Percentiles rank a stretch among this genome's conserved stretches.
Evolutionary conservation across 2,329 filamentous ascomycete genomes (phyloP).

Genomic region (Raffaelea ambrosiae): DNA sequence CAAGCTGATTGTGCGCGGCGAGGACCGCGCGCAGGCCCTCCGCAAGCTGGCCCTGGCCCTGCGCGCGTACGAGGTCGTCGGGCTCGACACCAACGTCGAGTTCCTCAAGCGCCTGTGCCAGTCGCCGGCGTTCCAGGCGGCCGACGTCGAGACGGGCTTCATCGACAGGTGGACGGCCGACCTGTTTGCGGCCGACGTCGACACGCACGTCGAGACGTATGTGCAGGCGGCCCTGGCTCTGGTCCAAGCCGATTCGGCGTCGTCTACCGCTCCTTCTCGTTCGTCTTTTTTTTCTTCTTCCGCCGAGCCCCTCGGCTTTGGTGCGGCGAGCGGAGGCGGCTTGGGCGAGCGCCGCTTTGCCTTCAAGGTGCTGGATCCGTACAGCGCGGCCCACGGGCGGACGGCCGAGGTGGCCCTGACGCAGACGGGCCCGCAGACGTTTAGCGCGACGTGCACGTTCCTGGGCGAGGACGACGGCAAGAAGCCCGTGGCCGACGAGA

Average conservation of each 20-base stretch:
- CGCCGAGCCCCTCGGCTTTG: conserved; percentile 49
- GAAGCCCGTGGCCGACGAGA: conserved; percentile 25
- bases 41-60: conserved; percentile 74
- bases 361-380: conserved; percentile 51
- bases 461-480: conserved; percentile 13
- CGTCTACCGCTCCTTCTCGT: neutral
- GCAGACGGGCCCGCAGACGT: conserved; percentile 38
- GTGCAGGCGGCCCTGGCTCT: conserved; percentile 80
- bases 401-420: conserved; percentile 45
- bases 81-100: conserved; percentile 90
- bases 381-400: conserved; percentile 36
- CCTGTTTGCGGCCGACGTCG: conserved; percentile 57
- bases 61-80: conserved; percentile 85
- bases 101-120: conserved; percentile 85
- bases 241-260: conserved; percentile 38
- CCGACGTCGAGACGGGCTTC: conserved; percentile 91
- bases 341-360: conserved; percentile 34
- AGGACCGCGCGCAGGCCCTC: conserved; percentile 70
- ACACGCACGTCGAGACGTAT: conserved; percentile 51
- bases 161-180: conserved; percentile 81
- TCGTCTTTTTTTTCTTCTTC: neutral
- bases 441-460: conserved; percentile 35
- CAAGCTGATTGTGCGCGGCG: conserved; percentile 86
- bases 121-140: conserved; percentile 72
- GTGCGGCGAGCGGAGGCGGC: conserved; percentile 26